A percentile compares a stretch with the other conserved stretches of the same genome.
phyloP scores from a whole-genome alignment of 164 flowering plant species.

The Vitis rupestris region DNA sequence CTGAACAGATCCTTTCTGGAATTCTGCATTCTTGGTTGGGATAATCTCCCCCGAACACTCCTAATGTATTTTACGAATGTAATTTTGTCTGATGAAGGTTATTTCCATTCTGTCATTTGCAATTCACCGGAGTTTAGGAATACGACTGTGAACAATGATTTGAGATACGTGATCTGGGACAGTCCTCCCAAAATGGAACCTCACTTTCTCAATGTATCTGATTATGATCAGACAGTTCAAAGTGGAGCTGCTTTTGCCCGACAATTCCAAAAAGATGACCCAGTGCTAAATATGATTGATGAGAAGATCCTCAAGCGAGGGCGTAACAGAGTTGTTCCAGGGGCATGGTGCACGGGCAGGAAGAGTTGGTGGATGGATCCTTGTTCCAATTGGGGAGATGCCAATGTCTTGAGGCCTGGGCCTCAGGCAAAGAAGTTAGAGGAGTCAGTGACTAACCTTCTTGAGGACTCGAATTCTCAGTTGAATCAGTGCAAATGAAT shows the following conservation, averaged over 20 bases:
- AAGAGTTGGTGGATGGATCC: constrained; percentile 64
- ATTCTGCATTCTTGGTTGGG: constrained; percentile 87
- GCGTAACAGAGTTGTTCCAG: constrained; percentile 48
- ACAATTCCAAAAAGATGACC: constrained; percentile 62
- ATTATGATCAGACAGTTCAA: constrained; percentile 60
- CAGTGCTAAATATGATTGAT: constrained; percentile 69
- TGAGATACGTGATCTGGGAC: constrained; percentile 87
- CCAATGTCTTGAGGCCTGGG: constrained; percentile 68
- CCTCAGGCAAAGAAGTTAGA: constrained; percentile 54
- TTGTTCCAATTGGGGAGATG: constrained; percentile 83
- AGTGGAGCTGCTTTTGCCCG: constrained; percentile 95
- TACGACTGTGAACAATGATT: constrained; percentile 75
- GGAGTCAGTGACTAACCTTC: constrained; percentile 40
- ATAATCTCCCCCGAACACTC: constrained; percentile 86
- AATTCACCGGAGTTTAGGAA: constrained; percentile 77
- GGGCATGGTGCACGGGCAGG: constrained; percentile 81
- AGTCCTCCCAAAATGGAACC: constrained; percentile 95
- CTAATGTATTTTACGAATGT: constrained; percentile 85
- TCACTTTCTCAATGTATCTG: constrained; percentile 49
- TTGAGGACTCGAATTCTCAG: constrained; percentile 43
- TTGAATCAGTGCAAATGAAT: constrained; percentile 52
- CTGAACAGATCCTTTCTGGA: constrained; percentile 81
- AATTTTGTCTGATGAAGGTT: constrained; percentile 73
- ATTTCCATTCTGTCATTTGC: constrained; percentile 88
- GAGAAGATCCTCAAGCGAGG: constrained; percentile 64